Percentiles rank a stretch among this genome's conserved stretches.
Conservation (phyloP, 495 filamentous ascomycete genomes). For the Penicillium lagena region DNA sequence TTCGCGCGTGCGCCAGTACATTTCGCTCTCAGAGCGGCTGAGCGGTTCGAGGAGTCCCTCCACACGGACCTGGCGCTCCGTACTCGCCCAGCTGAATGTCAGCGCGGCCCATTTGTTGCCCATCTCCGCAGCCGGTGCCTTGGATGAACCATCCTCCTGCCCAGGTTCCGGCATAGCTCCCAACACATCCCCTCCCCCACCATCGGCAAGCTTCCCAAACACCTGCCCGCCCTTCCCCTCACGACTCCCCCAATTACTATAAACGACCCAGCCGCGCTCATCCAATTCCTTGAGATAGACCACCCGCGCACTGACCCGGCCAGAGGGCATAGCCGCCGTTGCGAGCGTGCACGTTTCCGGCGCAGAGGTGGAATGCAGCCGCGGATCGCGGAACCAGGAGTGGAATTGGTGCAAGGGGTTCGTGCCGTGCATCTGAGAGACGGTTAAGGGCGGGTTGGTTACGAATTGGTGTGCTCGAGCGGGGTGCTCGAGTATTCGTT, state of each 20-base stretch:
- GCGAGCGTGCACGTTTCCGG: conserved; percentile 71
- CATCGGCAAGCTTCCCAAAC: conserved; percentile 19
- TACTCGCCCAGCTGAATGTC: conserved; percentile 50
- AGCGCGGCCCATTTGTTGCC: conserved; percentile 41
- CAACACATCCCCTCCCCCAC: conserved; percentile 1
- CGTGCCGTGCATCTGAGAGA: conserved; percentile 32
- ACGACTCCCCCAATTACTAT: conserved; percentile 78
- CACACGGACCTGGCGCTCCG: conserved; percentile 81
- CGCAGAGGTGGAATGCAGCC: conserved; percentile 54
- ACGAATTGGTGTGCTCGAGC: conserved; percentile 43
- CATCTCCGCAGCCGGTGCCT: conserved; percentile 1
- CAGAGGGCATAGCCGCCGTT: conserved; percentile 79
- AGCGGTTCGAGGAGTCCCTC: conserved; percentile 70
- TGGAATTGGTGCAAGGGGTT: conserved; percentile 78
- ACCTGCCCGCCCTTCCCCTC: conserved; percentile 41
- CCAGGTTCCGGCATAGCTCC: conserved; percentile 24
- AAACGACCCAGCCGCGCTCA: conserved; percentile 76
- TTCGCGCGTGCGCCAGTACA: conserved; percentile 79
- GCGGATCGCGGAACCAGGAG: conserved; percentile 72
- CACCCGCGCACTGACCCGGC: conserved; percentile 73
- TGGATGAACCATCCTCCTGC: conserved; percentile 1
- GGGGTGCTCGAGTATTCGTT: conserved; percentile 29
- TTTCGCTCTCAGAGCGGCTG: conserved; percentile 65
- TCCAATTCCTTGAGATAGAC: conserved; percentile 84
- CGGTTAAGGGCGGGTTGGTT: conserved; percentile 37